Evolutionary conservation across 208 protist genomes (phyloP), one percentile per base, ranked within the genome.

Genomic region (Zelonia costaricensis): DNA sequence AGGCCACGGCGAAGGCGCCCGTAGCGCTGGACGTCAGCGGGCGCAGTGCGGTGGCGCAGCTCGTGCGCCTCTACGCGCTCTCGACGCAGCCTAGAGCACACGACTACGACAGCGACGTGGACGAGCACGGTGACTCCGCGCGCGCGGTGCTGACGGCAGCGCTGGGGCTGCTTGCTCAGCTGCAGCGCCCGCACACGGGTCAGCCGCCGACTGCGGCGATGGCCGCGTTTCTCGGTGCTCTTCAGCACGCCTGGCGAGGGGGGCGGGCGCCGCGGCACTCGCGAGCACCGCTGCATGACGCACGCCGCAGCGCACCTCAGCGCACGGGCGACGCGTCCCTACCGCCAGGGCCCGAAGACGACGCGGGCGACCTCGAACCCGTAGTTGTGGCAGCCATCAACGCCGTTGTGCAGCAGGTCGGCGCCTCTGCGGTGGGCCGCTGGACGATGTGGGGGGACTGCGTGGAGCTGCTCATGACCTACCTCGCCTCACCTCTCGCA

Each of bases 401-500:
- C 52, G 81, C 85, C 0, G 33, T 88, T 22, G 58, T 79, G 33
- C 74, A 88, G 55, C 79, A 86, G 57, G 65, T 92, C 8, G 60
- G 68, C n/a, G 39, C 68, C 53, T 76, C 77, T 8, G 43, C 59
- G 18, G 28, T 78, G 43, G 55, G 43, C 33, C 81, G 85, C 1
- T 80, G 81, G 68, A 75, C 81, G 1, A 58, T 92, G 62, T 92
- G 85, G 85, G 56, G 64, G 13, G 76, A 74, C 51, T 92, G 85
- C 60, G 53, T 82, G 8, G 39, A 62, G 7, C 58, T 78, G 12
- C 68, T 91, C 10, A 27, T 69, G 25, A 12, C 48, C 2, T 76
- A 62, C 45, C 58, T 91, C 3, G 25, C 31, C 36, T 74, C 70
- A 22, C 84, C 78, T 8, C 48, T 84, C 27, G 27, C 33, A 25